phyloP scores from a whole-genome alignment of 768 basidiomycete genomes.

The Dendrothele bispora region DNA sequence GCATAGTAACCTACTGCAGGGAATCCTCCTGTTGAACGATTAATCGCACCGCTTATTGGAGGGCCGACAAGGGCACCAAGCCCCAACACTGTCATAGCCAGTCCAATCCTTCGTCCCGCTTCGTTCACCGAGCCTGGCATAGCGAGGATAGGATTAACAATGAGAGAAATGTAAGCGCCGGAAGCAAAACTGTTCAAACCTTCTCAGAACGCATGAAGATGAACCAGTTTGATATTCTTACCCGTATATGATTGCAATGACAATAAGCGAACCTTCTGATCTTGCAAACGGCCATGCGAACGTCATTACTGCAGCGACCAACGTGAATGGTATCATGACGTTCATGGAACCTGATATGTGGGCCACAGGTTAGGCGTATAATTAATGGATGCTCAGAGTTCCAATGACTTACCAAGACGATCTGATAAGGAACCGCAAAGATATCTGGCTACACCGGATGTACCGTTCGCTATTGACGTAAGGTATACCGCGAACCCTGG shows the following conservation, averaged over 20 bases:
- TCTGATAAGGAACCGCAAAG: slow-evolving; percentile 55
- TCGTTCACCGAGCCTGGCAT: slow-evolving; percentile 28
- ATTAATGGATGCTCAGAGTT: background rate
- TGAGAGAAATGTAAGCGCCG: slow-evolving; percentile 33
- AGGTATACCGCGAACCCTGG: slow-evolving; percentile 60
- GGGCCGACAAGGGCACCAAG: slow-evolving; percentile 38
- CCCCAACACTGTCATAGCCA: slow-evolving; percentile 34
- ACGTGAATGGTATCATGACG: slow-evolving; percentile 64
- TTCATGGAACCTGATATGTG: slow-evolving; percentile 58
- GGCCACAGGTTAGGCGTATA: background rate
- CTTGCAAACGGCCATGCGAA: slow-evolving; percentile 44
- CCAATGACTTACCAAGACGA: slow-evolving; percentile 41
- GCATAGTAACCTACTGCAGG: slow-evolving; percentile 33
- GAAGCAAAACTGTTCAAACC: slow-evolving; percentile 25
- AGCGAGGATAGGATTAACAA: slow-evolving; percentile 27
- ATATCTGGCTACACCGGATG: slow-evolving; percentile 63
- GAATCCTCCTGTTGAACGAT: slow-evolving; percentile 26
- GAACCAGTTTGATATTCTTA: slow-evolving; percentile 13
- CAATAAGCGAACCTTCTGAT: slow-evolving; percentile 24
- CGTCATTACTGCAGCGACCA: slow-evolving; percentile 37
- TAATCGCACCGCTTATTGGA: slow-evolving; percentile 41
- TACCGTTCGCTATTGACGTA: slow-evolving; percentile 66
- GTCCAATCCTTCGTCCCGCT: slow-evolving; percentile 35
- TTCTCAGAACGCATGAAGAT: background rate
- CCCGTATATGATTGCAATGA: slow-evolving; percentile 40